Base-by-base conservation (phyloP, 139 green algal species). In the Auxenochlorella pyrenoidosa region DNA sequence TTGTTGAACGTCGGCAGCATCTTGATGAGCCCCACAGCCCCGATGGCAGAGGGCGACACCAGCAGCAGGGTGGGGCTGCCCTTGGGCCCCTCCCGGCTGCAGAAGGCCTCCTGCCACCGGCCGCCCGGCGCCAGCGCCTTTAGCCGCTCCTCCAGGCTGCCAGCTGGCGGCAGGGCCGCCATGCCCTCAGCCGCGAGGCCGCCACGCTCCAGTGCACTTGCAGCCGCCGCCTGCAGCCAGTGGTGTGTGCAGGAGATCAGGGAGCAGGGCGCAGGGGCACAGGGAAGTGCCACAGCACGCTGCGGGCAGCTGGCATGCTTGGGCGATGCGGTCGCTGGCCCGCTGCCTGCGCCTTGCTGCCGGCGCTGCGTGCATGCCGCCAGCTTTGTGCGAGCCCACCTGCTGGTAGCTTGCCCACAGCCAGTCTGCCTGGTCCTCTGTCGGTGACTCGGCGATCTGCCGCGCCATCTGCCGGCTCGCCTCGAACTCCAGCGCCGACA, bases 401-500 rank as follows among this genome's bases (percentile, higher is more conserved):
- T 59, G 44, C 75, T 90, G 86, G 60, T 76, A 87, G 26, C 41
- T 75, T 5, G 66, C 47, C 63, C 79, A 90, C 79, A 90, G 75
- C 79, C 79, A 90, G 66, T 90, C 79, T 1, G 86, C 76, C 60
- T 90, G 86, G 12, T 86, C 86, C 30, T 86, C 59, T 24, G 73
- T n/a, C 32, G 28, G n/a, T n/a, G 44, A 59, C 21, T 72, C 73
- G 73, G 79, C 86, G 21, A 90, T 87, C 41, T 72, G 58, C 0
- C n/a, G 32, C 32, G 70, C 79, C 54, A 86, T 54, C 59, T 79
- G n/a, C 22, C 80, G 65, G 28, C 47, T 34, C 4, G 81, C 86
- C 68, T 90, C 86, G 83, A 87, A 90, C 86, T 90, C 77, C 12
- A 85, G n/a, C 2, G 86, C 22, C 12, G 79, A 83, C 83, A 87